Base-by-base conservation (phyloP, 345 rosid species). In the Psidium guajava region DNA sequence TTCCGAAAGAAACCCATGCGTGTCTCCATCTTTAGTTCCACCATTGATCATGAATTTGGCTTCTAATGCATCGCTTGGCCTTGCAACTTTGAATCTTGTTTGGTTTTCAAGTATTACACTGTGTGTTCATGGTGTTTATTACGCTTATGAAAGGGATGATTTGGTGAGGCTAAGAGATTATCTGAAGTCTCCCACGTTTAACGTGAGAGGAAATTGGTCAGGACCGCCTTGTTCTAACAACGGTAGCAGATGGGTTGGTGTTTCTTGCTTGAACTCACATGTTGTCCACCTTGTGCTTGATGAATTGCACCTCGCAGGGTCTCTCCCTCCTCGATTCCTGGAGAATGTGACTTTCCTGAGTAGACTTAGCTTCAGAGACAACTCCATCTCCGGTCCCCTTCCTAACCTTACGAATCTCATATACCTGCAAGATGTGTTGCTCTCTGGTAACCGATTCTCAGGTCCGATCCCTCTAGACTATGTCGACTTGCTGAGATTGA, bases 171-270 rank as follows among this genome's bases (percentile, higher is more conserved):
- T 93, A 2, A 90, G 92, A 77, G 91, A 91, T 82, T 90, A 90
- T 11, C 14, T 89, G 32, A 51, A 27, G 82, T 89, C 91, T 22
- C 55, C 89, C 44, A 57, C 89, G 64, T 82, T 47, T 3, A 81
- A 87, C 55, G 81, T 91, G 88, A 90, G 90, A 32, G 42, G 32
- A 11, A 86, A 82, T 24, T 93, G 95, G 95, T 89, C 93, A 7
- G 94, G 95, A 14, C 92, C 92, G 3, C 93, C 93, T 15, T 93
- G 95, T 82, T 10, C 27, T 54, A n/a, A 82, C 18, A 83, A 88
- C 56, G 13, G 9, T 22, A 90, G 91, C 90, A 84, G 86, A 57
- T 93, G 94, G 95, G 55, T 55, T 55, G 95, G 95, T 4, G 55
- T 93, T 83, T 52, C 82, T 18, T 93, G 95, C 83, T 89, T 85